Evolutionary conservation across 371 early-diverging fungal genomes (phyloP).

Genomic region (Fennellomyces sp.): DNA sequence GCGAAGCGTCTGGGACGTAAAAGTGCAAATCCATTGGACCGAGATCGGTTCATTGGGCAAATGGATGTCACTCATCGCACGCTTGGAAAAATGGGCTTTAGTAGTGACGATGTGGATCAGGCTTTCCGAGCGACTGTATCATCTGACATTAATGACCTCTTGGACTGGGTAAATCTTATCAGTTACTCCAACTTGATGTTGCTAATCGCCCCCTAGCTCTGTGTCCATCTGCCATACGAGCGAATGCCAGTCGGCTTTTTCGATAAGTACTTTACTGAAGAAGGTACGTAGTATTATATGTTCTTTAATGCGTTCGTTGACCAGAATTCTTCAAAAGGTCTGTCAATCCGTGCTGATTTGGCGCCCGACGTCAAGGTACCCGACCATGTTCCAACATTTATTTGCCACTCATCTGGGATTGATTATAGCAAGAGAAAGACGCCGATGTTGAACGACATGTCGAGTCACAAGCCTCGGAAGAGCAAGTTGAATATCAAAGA

Average conservation of each 20-base stretch:
- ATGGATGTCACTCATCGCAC: constrained; percentile 57
- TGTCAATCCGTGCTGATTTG: constrained; percentile 8
- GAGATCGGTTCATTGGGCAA: constrained; percentile 45
- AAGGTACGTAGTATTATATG: constrained; percentile 29
- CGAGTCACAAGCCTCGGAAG: not conserved
- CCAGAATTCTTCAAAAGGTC: not conserved
- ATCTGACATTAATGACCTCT: constrained; percentile 45
- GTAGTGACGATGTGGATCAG: constrained; percentile 43
- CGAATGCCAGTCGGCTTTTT: constrained; percentile 60
- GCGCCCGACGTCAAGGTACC: not conserved
- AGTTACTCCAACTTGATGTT: not conserved
- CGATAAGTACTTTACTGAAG: constrained; percentile 61
- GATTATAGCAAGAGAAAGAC: too few species aligned
- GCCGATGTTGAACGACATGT: not conserved
- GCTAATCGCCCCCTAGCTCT: constrained; percentile 33
- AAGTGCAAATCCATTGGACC: constrained; percentile 13
- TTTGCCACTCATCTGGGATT: too few species aligned
- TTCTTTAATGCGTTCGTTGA: not conserved
- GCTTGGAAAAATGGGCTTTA: constrained; percentile 53
- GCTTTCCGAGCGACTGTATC: constrained; percentile 51
- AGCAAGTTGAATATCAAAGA: not conserved
- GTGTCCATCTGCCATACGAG: constrained; percentile 58
- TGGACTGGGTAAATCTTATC: constrained; percentile 59
- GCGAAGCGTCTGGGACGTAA: not conserved
- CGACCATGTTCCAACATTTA: too few species aligned